A percentile compares a stretch with the other conserved stretches of the same genome.
phyloP scores from a whole-genome alignment of 257 asterid species.

The Przewalskia tangutica region DNA sequence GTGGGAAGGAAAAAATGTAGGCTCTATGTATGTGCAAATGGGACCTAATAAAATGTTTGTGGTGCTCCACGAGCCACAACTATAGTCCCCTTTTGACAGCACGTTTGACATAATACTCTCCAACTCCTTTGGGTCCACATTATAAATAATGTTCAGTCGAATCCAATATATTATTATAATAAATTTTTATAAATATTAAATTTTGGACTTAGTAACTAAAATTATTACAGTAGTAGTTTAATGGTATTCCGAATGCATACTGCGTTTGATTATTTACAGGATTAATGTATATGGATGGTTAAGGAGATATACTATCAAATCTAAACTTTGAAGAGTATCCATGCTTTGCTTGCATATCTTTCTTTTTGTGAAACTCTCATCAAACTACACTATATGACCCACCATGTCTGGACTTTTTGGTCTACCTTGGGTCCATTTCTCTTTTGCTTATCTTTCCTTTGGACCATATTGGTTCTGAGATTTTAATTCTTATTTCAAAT shows the following conservation, averaged over 20 bases:
- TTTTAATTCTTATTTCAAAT: not conserved
- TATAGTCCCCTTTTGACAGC: not conserved
- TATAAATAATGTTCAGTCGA: not conserved
- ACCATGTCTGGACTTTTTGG: not conserved
- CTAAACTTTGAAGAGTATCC: not conserved
- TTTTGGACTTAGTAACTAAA: not conserved
- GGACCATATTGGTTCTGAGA: not conserved
- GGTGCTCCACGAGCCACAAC: not conserved
- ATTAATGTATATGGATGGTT: not conserved
- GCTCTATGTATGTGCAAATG: not conserved
- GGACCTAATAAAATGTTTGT: not conserved
- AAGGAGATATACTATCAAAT: not conserved
- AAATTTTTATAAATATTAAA: too few relatives aligned
- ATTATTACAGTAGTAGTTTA: not conserved
- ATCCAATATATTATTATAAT: not conserved
- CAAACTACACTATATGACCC: not conserved
- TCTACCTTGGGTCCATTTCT: not conserved
- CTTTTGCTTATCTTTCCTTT: not conserved
- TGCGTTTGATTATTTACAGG: not conserved
- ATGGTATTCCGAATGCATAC: not conserved
- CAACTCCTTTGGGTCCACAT: not conserved
- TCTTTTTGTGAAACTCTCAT: not conserved
- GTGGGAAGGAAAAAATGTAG: not conserved
- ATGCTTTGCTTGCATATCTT: not conserved
- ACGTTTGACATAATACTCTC: not conserved